Evolutionary conservation across 257 asterid genomes (phyloP).

Genomic region (Jasminum sambac): DNA sequence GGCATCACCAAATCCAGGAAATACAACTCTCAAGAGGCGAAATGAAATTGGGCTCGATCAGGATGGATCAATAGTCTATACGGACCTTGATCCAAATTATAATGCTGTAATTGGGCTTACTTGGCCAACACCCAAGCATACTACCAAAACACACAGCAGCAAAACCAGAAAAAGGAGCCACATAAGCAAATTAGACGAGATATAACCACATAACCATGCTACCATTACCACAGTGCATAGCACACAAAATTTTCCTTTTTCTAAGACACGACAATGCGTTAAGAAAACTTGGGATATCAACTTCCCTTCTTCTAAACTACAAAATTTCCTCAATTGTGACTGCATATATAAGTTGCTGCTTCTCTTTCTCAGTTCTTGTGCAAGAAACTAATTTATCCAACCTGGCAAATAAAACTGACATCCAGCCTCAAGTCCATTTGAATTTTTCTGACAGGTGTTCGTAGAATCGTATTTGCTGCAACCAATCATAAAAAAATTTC

Average conservation of each 20-base stretch:
- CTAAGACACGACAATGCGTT: too few species aligned
- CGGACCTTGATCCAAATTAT: neutral
- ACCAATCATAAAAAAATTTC: neutral
- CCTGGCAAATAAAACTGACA: slow-evolving; percentile 9
- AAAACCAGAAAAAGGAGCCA: too few species aligned
- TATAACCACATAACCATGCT: too few species aligned
- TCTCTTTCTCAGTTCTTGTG: neutral
- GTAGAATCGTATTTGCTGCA: slow-evolving; percentile 71
- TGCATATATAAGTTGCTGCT: neutral
- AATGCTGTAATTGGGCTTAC: neutral
- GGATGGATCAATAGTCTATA: neutral
- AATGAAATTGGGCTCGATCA: neutral
- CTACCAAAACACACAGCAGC: too few species aligned
- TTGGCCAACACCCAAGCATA: too few species aligned
- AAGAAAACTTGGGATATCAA: neutral
- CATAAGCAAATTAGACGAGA: too few species aligned
- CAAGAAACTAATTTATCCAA: neutral
- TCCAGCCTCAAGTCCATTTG: slow-evolving; percentile 29
- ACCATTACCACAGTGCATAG: too few species aligned
- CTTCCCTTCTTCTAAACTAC: neutral
- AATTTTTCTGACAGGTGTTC: slow-evolving; percentile 45
- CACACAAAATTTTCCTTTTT: too few species aligned
- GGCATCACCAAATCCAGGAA: neutral
- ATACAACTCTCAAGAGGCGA: neutral
- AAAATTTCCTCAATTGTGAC: neutral